Percentiles rank a stretch among this genome's conserved stretches.
Conservation (phyloP, 208 protist species). For the Wallacemonas sp. region DNA sequence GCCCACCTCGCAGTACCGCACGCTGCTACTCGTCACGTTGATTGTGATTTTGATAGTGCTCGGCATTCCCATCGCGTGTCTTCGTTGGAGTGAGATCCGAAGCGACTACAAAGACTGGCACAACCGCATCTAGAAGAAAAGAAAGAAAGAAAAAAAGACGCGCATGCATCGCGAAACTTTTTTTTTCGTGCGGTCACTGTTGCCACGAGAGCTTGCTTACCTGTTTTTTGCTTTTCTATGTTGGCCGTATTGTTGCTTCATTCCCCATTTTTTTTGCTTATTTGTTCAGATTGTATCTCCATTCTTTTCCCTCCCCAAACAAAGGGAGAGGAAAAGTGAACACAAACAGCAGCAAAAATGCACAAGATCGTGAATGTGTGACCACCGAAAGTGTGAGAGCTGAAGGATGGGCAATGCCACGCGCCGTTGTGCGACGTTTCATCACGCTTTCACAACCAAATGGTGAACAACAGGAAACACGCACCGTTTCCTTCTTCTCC, state of each 20-base stretch:
- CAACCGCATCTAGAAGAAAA: neutral
- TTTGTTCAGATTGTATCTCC: no score
- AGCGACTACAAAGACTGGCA: constrained; percentile 58
- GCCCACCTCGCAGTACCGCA: constrained; percentile 43
- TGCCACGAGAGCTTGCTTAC: no score
- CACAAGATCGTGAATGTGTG: no score
- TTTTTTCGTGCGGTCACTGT: constrained; percentile 20
- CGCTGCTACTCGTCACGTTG: constrained; percentile 44
- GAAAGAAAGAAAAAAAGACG: constrained; percentile 17
- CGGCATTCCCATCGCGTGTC: constrained; percentile 55
- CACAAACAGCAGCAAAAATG: no score
- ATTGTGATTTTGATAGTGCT: constrained; percentile 34
- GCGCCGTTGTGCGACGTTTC: no score
- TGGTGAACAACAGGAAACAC: no score
- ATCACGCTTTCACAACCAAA: no score
- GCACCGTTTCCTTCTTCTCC: no score
- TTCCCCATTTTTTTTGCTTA: neutral
- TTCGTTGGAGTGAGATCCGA: constrained; percentile 56
- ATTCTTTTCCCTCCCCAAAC: no score
- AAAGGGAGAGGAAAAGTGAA: neutral
- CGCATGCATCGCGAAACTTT: constrained; percentile 7
- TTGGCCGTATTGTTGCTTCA: no score
- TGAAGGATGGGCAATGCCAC: no score
- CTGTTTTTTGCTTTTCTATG: constrained; percentile 14
- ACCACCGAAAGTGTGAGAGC: no score